Percentiles rank a stretch among this genome's conserved stretches.
phyloP scores from a whole-genome alignment of 306 rosid species.

The Acmispon strigosus region DNA sequence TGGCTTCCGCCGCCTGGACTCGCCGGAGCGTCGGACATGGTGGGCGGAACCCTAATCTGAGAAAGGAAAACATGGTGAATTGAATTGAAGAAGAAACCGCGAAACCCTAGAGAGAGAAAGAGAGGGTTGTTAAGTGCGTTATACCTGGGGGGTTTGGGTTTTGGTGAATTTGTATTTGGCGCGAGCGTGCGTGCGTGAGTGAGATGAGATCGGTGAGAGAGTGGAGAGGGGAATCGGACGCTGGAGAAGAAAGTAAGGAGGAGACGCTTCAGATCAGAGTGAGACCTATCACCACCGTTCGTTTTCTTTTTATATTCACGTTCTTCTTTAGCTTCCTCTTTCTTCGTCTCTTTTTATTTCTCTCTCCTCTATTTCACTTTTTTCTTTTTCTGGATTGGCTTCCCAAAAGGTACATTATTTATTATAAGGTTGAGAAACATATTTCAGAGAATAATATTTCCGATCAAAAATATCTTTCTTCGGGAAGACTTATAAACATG shows the following conservation, averaged over 20 bases:
- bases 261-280: slow-evolving; percentile 73
- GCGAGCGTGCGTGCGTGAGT: slow-evolving; percentile 32
- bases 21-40: slow-evolving; percentile 71
- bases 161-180: slow-evolving; percentile 56
- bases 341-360: not conserved
- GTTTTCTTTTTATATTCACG: slow-evolving; percentile 38
- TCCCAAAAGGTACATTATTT: too few relatives aligned
- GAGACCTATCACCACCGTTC: slow-evolving; percentile 84
- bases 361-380: not conserved
- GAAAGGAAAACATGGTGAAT: slow-evolving; percentile 21
- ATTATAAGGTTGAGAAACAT: too few relatives aligned
- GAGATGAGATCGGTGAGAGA: slow-evolving; percentile 48
- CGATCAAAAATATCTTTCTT: too few relatives aligned
- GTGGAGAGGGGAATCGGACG: slow-evolving; percentile 77
- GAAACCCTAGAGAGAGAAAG: not conserved
- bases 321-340: not conserved
- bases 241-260: slow-evolving; percentile 81
- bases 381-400: too few relatives aligned
- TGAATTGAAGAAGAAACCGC: not conserved
- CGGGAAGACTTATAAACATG: too few relatives aligned
- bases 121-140: not conserved
- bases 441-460: too few relatives aligned
- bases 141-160: slow-evolving; percentile 28
- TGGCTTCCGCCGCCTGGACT: slow-evolving; percentile 89
- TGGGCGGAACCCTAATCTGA: slow-evolving; percentile 41